Conservation (phyloP, 768 basidiomycete genomes). For the Tylopilus sp. region DNA sequence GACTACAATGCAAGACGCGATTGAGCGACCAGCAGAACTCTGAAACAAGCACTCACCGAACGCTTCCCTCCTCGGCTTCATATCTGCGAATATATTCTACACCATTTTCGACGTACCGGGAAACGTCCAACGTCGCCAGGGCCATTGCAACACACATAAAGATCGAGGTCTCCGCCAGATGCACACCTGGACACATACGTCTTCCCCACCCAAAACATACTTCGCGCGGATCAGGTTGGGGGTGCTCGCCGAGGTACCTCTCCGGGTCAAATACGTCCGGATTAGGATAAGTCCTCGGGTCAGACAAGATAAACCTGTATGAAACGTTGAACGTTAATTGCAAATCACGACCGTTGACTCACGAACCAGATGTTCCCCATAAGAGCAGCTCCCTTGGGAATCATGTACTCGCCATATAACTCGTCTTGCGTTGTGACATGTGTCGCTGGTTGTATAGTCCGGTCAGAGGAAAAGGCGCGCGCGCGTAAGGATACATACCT, state of each 20-base stretch:
- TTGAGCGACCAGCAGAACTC: background rate
- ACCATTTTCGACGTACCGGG: background rate
- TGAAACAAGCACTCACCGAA: background rate
- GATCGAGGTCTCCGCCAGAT: conserved; percentile 3
- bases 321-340: background rate
- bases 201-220: conserved; percentile 19
- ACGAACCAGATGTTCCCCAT: conserved; percentile 14
- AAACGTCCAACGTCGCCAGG: conserved; percentile 11
- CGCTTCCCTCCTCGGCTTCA: background rate
- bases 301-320: conserved; percentile 8
- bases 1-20: background rate
- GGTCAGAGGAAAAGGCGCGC: background rate
- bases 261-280: conserved; percentile 14
- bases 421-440: conserved; percentile 16
- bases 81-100: background rate
- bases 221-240: conserved; percentile 7
- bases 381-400: conserved; percentile 19
- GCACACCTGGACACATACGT: conserved; percentile 8
- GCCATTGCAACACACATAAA: conserved; percentile 9
- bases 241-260: conserved; percentile 9
- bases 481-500: background rate
- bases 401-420: conserved; percentile 18
- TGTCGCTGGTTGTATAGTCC: background rate
- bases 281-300: conserved; percentile 7
- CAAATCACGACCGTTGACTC: background rate